These are phyloP conservation scores for Fistulinella cinereoalba DNA, from an alignment of 1,284 basidiomycete genomes.

Conservation along the genomic window DNA sequence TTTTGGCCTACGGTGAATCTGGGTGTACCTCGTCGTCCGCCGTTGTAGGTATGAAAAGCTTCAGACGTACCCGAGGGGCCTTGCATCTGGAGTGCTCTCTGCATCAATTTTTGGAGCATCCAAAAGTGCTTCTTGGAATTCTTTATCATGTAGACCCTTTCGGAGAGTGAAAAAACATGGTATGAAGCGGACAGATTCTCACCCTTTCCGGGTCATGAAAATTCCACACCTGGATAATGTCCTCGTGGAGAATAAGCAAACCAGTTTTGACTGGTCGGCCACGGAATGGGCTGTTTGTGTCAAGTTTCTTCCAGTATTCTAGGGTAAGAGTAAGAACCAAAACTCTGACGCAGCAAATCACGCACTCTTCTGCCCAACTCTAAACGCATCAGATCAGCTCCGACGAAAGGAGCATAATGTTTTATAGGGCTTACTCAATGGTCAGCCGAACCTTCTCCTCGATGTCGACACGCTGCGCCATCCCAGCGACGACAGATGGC, in stretches of 20 bases:
- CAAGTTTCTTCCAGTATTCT: slow-evolving; percentile 33
- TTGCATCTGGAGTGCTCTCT: no score
- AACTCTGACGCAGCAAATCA: background rate
- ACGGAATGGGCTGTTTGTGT: slow-evolving; percentile 21
- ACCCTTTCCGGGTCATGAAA: slow-evolving; percentile 27
- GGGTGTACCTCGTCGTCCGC: no score
- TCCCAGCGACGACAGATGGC: slow-evolving; percentile 4
- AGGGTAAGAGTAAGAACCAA: background rate
- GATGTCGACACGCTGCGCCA: slow-evolving; percentile 25
- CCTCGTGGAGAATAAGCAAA: slow-evolving; percentile 24
- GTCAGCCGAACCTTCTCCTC: slow-evolving; percentile 18
- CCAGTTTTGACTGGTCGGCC: slow-evolving; percentile 16
- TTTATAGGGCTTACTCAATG: slow-evolving; percentile 6
- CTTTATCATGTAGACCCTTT: no score
- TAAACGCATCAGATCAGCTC: slow-evolving; percentile 1
- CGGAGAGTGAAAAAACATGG: no score
- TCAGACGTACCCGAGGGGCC: no score
- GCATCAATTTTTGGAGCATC: no score
- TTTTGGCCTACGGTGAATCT: no score
- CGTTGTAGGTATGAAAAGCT: no score
- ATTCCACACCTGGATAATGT: slow-evolving; percentile 32
- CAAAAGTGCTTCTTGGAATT: no score
- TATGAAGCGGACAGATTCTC: background rate
- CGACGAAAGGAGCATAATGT: background rate
- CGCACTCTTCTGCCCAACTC: slow-evolving; percentile 27